phyloP scores from a whole-genome alignment of 768 basidiomycete genomes.

The Mycena rebaudengoi region DNA sequence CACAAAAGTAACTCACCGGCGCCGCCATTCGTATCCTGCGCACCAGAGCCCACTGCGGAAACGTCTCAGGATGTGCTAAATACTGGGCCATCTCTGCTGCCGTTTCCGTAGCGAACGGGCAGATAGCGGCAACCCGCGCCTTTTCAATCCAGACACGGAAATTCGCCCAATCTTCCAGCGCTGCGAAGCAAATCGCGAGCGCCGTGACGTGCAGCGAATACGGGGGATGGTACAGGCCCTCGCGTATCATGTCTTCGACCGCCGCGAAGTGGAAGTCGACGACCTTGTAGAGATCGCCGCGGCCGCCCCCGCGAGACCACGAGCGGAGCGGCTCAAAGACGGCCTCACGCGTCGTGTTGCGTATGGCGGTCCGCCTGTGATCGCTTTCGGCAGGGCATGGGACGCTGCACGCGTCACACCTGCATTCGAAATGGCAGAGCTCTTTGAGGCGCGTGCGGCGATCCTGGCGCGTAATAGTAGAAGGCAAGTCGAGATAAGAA shows the following conservation, averaged over 20 bases:
- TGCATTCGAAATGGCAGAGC: constrained; percentile 18
- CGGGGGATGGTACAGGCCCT: constrained; percentile 18
- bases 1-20: neutral
- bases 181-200: constrained; percentile 23
- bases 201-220: constrained; percentile 13
- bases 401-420: constrained; percentile 11
- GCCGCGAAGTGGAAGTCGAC: constrained; percentile 21
- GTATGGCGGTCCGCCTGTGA: constrained; percentile 11
- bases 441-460: constrained; percentile 4
- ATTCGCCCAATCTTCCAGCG: constrained; percentile 12
- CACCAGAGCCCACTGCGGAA: constrained; percentile 13
- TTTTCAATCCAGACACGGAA: constrained; percentile 25
- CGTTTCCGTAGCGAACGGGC: constrained; percentile 4
- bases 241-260: constrained; percentile 15
- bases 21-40: too few species aligned
- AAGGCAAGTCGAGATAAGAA: constrained; percentile 19
- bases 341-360: neutral
- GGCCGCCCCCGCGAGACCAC: constrained; percentile 13
- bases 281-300: constrained; percentile 13
- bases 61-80: constrained; percentile 21
- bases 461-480: constrained; percentile 8
- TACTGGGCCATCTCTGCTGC: constrained; percentile 17
- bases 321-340: constrained; percentile 5
- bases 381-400: constrained; percentile 11
- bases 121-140: constrained; percentile 17